Conservation (phyloP, 1,284 basidiomycete genomes). For the Mycosarcoma mackinlayi region DNA sequence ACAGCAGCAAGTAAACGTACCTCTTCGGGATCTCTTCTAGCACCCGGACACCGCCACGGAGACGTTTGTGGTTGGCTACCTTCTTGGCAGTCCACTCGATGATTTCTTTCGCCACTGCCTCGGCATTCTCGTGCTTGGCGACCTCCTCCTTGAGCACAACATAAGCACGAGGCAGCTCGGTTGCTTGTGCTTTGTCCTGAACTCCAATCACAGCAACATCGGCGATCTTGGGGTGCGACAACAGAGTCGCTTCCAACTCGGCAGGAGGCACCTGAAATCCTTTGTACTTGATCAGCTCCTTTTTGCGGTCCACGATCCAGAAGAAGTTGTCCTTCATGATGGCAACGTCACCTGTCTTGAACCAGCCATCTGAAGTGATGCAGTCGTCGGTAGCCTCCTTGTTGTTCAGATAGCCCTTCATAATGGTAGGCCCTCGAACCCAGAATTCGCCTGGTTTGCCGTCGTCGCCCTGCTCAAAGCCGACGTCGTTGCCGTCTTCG, state of each 20-base stretch:
- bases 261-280: slow-evolving; percentile 62
- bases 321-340: slow-evolving; percentile 52
- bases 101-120: slow-evolving; percentile 59
- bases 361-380: slow-evolving; percentile 58
- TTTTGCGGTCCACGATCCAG: slow-evolving; percentile 61
- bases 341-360: slow-evolving; percentile 58
- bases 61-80: slow-evolving; percentile 68
- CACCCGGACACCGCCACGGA: slow-evolving; percentile 65
- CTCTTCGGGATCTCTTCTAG: slow-evolving; percentile 61
- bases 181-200: slow-evolving; percentile 41
- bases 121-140: slow-evolving; percentile 41
- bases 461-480: slow-evolving; percentile 71
- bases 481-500: slow-evolving; percentile 68
- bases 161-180: slow-evolving; percentile 65
- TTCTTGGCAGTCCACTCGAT: slow-evolving; percentile 61
- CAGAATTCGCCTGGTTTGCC: slow-evolving; percentile 65
- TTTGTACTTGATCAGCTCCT: slow-evolving; percentile 61
- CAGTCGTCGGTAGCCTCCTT: slow-evolving; percentile 43
- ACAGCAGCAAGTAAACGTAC: slow-evolving; percentile 5
- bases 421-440: slow-evolving; percentile 42
- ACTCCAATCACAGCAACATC: slow-evolving; percentile 51
- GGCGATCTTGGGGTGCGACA: slow-evolving; percentile 50
- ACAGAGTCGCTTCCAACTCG: slow-evolving; percentile 51
- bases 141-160: slow-evolving; percentile 55
- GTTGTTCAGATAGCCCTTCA: slow-evolving; percentile 59